phyloP scores from a whole-genome alignment of 352 stramenopile species.

The Phytopythium delawarense region DNA sequence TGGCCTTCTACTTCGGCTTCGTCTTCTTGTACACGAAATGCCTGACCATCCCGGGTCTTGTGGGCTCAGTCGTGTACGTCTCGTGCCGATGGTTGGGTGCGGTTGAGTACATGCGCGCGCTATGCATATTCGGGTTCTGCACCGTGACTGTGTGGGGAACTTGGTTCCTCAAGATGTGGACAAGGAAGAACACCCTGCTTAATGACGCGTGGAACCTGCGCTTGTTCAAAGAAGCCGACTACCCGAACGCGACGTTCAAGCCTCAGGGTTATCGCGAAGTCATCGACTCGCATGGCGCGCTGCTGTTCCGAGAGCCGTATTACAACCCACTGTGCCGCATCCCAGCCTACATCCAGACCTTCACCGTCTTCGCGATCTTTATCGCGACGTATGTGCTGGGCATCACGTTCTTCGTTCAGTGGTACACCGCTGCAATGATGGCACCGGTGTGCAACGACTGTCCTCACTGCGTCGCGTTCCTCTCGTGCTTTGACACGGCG shows the following conservation, averaged over 20 bases:
- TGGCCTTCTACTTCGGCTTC: conserved; percentile 86
- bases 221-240: conserved; percentile 85
- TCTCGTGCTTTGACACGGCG: conserved; percentile 81
- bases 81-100: conserved; percentile 64
- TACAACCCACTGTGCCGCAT: conserved; percentile 79
- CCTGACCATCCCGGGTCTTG: conserved; percentile 52
- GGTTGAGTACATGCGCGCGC: conserved; percentile 71
- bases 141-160: conserved; percentile 75
- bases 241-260: conserved; percentile 75
- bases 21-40: conserved; percentile 85
- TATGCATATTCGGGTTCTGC: conserved; percentile 80
- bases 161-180: conserved; percentile 74
- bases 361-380: conserved; percentile 76
- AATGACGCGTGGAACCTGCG: conserved; percentile 83
- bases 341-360: conserved; percentile 75
- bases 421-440: conserved; percentile 87
- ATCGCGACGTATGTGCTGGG: conserved; percentile 74
- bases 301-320: conserved; percentile 81
- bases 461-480: conserved; percentile 59
- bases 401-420: conserved; percentile 85
- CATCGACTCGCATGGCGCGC: conserved; percentile 57
- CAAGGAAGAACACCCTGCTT: conserved; percentile 71
- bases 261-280: conserved; percentile 74
- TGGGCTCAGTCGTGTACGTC: conserved; percentile 61
- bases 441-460: conserved; percentile 77